Evolutionary conservation across 129 eudicot genomes (phyloP), one percentile per base, ranked within the genome.

Genomic region (Calendula officinalis): DNA sequence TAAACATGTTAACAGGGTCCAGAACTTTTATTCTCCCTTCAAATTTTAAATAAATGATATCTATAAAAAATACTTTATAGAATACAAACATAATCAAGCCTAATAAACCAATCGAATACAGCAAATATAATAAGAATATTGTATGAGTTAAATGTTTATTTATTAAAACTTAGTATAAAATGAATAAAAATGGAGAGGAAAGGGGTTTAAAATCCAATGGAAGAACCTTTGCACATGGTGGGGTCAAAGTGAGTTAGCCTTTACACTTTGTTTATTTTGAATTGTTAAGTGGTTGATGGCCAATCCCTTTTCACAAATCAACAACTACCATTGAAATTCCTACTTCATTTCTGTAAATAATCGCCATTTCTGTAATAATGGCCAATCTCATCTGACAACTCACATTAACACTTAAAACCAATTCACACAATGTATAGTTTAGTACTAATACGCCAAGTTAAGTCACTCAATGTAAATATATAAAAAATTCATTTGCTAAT

Each of bases 141-240:
- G 47, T 35, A 62, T n/a, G 70, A 43, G 33, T 55, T 56, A 27
- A 44, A 68, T 32, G 9, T n/a, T 30, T 6, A 11, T 47, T 4
- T 63, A 44, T 32, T 14, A 55, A 33, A 33, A 8, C 47, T 34
- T 6, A 56, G 44, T 3, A 45, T 11, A 11, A 68, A 69, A 48
- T 44, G 5, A 45, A 5, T 5, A 0, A 22, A 22, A 22, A 22
- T 22, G 36, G 37, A 33, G n/a, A 30, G 3, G 5, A 52, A 44
- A 34, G 52, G 59, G 32, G 32, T 53, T 50, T 52, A 34, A 62
- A 62, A 30, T 56, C 37, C 8, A 22, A 33, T 52, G 76, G 61
- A 42, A 71, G 64, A 62, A 71, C 63, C 70, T 71, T 62, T 52
- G 77, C 77, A 72, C 77, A 62, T 72, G 77, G 76, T 71, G 69